Conservation (phyloP, 2,329 filamentous ascomycete species). For the Xylariaceae sp. region DNA sequence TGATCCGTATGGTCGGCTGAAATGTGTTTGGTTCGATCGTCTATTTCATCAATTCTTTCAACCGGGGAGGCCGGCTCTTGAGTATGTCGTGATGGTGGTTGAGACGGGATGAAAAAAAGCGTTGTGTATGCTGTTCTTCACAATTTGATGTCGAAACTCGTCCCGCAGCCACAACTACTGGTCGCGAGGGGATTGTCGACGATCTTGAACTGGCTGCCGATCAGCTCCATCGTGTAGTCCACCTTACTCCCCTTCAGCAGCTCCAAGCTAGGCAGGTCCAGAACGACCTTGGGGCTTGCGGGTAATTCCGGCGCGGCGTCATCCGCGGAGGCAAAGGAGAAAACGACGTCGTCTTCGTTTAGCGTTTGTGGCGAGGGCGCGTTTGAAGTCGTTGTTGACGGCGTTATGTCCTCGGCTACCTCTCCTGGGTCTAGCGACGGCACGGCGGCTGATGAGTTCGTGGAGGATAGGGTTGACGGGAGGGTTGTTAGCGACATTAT, state of each 20-base stretch:
- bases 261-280: conserved; percentile 84
- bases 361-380: conserved; percentile 21
- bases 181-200: conserved; percentile 87
- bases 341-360: conserved; percentile 80
- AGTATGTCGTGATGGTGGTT: neutral
- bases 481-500: conserved; percentile 78
- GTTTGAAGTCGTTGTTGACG: conserved; percentile 31
- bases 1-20: neutral
- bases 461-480: conserved; percentile 35
- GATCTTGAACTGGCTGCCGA: conserved; percentile 89
- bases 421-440: conserved; percentile 3
- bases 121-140: conserved; percentile 30
- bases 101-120: neutral
- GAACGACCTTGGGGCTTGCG: conserved; percentile 67
- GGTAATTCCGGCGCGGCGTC: conserved; percentile 19
- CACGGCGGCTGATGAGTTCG: conserved; percentile 6
- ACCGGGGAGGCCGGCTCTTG: neutral
- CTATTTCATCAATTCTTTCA: neutral
- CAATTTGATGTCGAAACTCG: conserved; percentile 89
- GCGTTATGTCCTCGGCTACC: conserved; percentile 22
- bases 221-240: conserved; percentile 89
- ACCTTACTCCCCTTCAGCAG: conserved; percentile 90
- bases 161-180: conserved; percentile 95
- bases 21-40: neutral
- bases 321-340: conserved; percentile 60